These are phyloP conservation scores for Lactarius pseudohatsudake DNA, from an alignment of 768 basidiomycete genomes.

Conservation along the genomic window DNA sequence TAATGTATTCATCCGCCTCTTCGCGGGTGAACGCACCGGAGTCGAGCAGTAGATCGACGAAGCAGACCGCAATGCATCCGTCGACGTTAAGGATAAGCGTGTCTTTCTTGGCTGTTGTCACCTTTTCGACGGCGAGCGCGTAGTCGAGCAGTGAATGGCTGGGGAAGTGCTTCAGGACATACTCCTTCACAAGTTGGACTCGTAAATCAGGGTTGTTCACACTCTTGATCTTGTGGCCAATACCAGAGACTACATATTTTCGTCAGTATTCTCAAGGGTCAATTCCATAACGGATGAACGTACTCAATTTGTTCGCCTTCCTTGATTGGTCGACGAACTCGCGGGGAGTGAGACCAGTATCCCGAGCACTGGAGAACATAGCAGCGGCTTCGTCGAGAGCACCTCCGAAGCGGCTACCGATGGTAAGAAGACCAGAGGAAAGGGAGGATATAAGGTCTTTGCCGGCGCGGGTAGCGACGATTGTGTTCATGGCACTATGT, in stretches of 20 bases:
- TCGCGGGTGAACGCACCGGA: constrained; percentile 93
- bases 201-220: constrained; percentile 94
- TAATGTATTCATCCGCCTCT: constrained; percentile 97
- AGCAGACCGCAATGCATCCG: constrained; percentile 93
- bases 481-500: constrained; percentile 92
- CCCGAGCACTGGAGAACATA: constrained; percentile 92
- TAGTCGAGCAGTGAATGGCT: constrained; percentile 91
- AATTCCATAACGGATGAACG: constrained; percentile 35
- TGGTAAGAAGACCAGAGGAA: constrained; percentile 93
- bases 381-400: constrained; percentile 95
- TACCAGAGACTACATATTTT: constrained; percentile 73
- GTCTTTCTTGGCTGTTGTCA: constrained; percentile 97
- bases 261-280: constrained; percentile 12
- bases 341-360: constrained; percentile 91
- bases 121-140: constrained; percentile 95
- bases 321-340: constrained; percentile 95
- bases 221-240: constrained; percentile 99
- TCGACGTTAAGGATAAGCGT: constrained; percentile 97
- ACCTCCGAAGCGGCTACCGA: constrained; percentile 97
- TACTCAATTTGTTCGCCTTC: constrained; percentile 92
- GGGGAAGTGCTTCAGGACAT: constrained; percentile 94
- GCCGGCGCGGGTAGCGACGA: constrained; percentile 98
- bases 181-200: constrained; percentile 94
- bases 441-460: constrained; percentile 98
- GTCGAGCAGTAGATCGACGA: constrained; percentile 91